Base-by-base conservation (phyloP, 768 basidiomycete species). In the Boletus eberwhitei region DNA sequence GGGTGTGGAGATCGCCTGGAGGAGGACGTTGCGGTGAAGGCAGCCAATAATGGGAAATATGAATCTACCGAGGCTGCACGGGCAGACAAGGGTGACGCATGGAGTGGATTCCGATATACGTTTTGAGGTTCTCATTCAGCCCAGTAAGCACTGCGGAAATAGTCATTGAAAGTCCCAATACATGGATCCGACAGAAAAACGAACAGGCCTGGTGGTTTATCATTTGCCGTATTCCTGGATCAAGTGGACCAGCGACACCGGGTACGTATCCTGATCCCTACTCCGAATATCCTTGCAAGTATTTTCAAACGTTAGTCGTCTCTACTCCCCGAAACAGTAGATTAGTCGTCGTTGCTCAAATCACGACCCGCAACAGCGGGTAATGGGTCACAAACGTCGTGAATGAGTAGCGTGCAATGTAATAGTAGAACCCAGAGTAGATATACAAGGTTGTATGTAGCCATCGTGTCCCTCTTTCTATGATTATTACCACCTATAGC, bases 91-190 rank as follows among this genome's bases (percentile, higher is more conserved):
- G 87, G 87, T 4, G 88, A 88, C 60, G 67, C 76, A 48, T 89
- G 86, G 87, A 88, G 86, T 62, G 85, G 87, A n/a, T 89, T 87
- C 68, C 76, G 83, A 55, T 88, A 88, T 70, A 79, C 76, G 2
- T 60, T 82, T 41, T 85, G 53, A 29, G 22, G 21, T 11, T 32
- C 43, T 48, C 19, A 31, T 41, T 24, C 19, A n/a, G 17, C 36
- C 32, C 22, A 11, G 21, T 32, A 34, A 46, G n/a, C 19, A 16
- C 17, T 32, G 12, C 44, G 7, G 24, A 34, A 32, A n/a, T 34
- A 22, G 50, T n/a, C n/a, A n/a, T n/a, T n/a, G n/a, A 11, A 31
- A 16, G 26, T 21, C 9, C 34, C 38, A 22, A 24, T 34, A 29
- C 12, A 16, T 29, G 38, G 9, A 13, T 2, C 21, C 9, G 45